Percentiles rank a stretch among this genome's conserved stretches.
phyloP scores from a whole-genome alignment of 495 filamentous ascomycete genomes.

The Echria macrotheca region DNA sequence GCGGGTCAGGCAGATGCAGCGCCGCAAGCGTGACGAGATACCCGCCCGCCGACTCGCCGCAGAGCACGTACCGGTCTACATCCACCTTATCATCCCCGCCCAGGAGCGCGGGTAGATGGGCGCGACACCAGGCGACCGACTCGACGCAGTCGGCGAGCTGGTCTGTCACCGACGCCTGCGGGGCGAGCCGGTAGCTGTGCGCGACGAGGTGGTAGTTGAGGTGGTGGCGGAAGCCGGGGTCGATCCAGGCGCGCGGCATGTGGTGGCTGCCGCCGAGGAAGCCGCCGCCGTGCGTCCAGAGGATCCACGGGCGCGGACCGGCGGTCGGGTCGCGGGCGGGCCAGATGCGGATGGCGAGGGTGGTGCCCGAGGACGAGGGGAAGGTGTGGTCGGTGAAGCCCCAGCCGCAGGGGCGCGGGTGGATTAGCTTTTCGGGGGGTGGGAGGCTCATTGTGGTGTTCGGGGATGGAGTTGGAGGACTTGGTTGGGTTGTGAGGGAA shows the following conservation, averaged over 20 bases:
- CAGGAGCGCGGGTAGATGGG: constrained; percentile 17
- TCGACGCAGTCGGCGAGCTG: constrained; percentile 25
- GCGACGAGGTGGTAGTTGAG: constrained; percentile 27
- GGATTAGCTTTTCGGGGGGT: not conserved
- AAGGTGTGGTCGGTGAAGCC: constrained; percentile 19
- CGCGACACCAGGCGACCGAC: constrained; percentile 20
- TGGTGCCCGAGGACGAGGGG: constrained; percentile 8
- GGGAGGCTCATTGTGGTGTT: not conserved
- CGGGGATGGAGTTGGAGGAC: not conserved
- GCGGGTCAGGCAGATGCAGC: constrained; percentile 3
- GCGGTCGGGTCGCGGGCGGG: constrained; percentile 15
- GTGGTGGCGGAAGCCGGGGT: constrained; percentile 16
- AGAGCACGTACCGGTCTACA: constrained; percentile 23
- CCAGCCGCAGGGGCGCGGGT: not conserved
- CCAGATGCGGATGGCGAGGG: constrained; percentile 20
- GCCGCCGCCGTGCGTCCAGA: constrained; percentile 28
- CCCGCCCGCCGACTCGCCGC: constrained; percentile 27
- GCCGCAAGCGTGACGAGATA: constrained; percentile 22
- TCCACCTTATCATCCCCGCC: constrained; percentile 20
- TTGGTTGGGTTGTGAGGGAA: no score
- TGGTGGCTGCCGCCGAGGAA: constrained; percentile 24
- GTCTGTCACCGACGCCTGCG: constrained; percentile 21
- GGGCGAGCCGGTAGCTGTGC: constrained; percentile 29
- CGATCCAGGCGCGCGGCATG: constrained; percentile 20
- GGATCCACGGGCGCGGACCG: constrained; percentile 15